Base-by-base conservation (phyloP, 805 yeast species). In the Lipomyces anomalus region DNA sequence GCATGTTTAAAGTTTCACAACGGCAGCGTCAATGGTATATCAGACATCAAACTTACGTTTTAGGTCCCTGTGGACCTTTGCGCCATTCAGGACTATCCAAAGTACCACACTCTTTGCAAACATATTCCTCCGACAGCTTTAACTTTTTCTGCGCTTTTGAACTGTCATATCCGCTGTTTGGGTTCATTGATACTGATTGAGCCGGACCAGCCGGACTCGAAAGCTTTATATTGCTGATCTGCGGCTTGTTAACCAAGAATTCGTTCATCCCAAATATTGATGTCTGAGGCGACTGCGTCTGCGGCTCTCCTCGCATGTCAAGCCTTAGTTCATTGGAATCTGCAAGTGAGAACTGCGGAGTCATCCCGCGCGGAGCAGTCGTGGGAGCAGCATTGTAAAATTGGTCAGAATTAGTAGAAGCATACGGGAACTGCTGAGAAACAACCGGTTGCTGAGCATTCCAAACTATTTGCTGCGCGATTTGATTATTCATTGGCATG, bases 51-150 rank as follows among this genome's bases (percentile, higher is more conserved):
- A n/a, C n/a, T n/a, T n/a, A n/a, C 0, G 90, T 83, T 57, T 86
- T 73, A 3, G 80, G 77, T 0, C 95, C 95, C 46, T 76, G 74
- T 1, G 95, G 95, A 0, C 96, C 97, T 50, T 82, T 71, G 60
- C 97, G 73, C 97, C 97, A 88, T 63, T 89, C 96, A 0, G 96
- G 96, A 0, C 95, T 84, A 38, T 77, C 78, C 23, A 70, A 70
- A 1, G 81, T 76, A 0, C 81, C 80, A 66, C 96, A 88, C 56
- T 87, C 95, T 29, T 67, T 59, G 57, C 90, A 83, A 17, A 55
- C 56, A 52, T 58, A 57, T 22, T 53, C 50, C 33, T 41, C 49
- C 16, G 40, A 17, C 18, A 40, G 13, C 33, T 45, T 47, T 24
- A 29, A 32, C 38, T 50, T 50, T 50, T 50, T 13, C 13, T 32